Conservation (phyloP, 805 yeast species). For the Lachancea sp. region DNA sequence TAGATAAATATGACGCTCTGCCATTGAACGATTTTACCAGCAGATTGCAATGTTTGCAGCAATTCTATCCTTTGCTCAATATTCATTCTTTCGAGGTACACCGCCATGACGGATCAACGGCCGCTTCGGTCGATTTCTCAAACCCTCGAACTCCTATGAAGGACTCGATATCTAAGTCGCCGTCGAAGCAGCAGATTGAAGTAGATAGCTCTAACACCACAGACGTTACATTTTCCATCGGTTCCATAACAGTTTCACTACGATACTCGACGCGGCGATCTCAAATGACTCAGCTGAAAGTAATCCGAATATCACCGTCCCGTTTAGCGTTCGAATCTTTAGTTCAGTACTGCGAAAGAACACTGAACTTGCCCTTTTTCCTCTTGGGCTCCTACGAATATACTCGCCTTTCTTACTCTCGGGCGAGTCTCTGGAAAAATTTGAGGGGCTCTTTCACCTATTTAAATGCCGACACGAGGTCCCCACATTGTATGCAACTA, state of each 20-base stretch:
- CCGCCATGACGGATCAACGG: neutral
- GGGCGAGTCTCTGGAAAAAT: conserved; percentile 1
- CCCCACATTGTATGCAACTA: neutral
- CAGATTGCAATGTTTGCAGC: conserved; percentile 17
- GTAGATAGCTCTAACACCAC: no score
- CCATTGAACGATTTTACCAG: conserved; percentile 24
- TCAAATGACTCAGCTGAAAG: neutral
- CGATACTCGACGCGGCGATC: neutral
- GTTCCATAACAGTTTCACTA: neutral
- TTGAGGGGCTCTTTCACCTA: neutral
- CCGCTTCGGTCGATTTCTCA: no score
- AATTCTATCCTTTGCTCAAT: conserved; percentile 13
- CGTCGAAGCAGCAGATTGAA: neutral
- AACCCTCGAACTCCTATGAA: no score
- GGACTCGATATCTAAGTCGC: no score
- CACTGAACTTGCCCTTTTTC: conserved; percentile 8
- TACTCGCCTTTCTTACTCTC: conserved; percentile 15
- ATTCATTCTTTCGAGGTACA: neutral
- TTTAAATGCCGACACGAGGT: neutral
- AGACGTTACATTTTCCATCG: neutral
- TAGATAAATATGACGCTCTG: conserved; percentile 23
- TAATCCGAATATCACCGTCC: neutral
- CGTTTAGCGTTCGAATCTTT: conserved; percentile 3
- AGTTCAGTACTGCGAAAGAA: neutral
- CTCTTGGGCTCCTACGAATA: conserved; percentile 24